phyloP scores from a whole-genome alignment of 2,329 filamentous ascomycete species.

The Epichloe sylvatica region DNA sequence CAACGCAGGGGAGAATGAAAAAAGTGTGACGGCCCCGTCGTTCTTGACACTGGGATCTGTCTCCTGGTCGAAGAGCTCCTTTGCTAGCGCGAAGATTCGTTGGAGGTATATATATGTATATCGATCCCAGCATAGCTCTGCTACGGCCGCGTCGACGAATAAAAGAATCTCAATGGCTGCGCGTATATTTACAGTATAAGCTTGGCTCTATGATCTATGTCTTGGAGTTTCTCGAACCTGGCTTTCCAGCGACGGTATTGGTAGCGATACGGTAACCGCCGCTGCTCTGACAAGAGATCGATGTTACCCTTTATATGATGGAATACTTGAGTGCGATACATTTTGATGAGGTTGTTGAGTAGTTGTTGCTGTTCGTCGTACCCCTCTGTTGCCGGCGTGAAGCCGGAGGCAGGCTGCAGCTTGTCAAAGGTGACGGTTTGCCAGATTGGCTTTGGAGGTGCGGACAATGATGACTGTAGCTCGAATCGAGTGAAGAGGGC shows the following conservation, averaged over 20 bases:
- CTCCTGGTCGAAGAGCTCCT: constrained; percentile 1
- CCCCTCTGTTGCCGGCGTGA: not conserved
- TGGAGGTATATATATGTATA: constrained; percentile 1
- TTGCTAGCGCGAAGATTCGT: not conserved
- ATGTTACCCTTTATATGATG: not conserved
- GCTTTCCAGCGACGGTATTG: constrained; percentile 4
- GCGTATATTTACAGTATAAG: constrained; percentile 3
- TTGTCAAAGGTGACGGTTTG: constrained; percentile 1
- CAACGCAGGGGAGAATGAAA: not conserved
- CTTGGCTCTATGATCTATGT: not conserved
- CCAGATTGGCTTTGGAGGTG: not conserved
- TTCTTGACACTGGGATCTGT: not conserved
- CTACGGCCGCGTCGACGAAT: not conserved
- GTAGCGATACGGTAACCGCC: not conserved
- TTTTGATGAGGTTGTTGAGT: constrained; percentile 1
- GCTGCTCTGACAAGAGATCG: not conserved
- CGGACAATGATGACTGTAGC: constrained; percentile 1
- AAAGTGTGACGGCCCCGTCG: not conserved
- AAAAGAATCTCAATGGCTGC: constrained; percentile 1
- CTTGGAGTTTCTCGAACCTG: constrained; percentile 3
- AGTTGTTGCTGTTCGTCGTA: constrained; percentile 4
- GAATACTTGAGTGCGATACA: not conserved
- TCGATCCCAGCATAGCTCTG: constrained; percentile 1
- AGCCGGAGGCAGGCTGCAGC: not conserved
- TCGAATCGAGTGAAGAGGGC: constrained; percentile 7